Percentiles rank a stretch among this genome's conserved stretches.
Evolutionary conservation across 2,329 filamentous ascomycete species (phyloP).

Genomic region (Ascomycota sp.): DNA sequence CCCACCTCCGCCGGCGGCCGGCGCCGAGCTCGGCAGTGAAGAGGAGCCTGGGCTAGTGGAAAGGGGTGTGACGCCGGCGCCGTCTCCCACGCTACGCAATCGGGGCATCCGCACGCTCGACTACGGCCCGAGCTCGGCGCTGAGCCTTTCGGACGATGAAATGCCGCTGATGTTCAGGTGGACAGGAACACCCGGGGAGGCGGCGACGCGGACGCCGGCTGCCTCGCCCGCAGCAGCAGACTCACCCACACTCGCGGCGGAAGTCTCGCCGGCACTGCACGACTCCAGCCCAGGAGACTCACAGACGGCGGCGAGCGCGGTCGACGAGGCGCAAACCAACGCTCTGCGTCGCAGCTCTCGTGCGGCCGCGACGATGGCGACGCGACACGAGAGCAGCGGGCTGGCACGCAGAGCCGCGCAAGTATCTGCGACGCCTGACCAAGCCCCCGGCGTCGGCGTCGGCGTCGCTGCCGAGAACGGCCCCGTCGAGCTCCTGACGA

Average conservation of each 20-base stretch:
- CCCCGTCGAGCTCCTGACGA: not conserved
- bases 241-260: no score
- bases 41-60: not conserved
- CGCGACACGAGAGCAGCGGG: no score
- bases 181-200: not conserved
- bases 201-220: not conserved
- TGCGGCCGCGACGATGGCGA: not conserved
- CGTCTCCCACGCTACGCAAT: no score
- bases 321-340: not conserved
- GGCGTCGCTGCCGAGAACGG: no score
- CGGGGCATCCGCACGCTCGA: no score
- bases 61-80: not conserved
- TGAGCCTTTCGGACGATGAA: conserved; percentile 16
- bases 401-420: no score
- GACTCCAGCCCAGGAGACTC: conserved; percentile 1
- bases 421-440: no score
- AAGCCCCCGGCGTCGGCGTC: no score
- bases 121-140: conserved; percentile 2
- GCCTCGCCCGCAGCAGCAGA: not conserved
- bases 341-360: not conserved
- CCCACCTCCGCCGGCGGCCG: not conserved
- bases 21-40: conserved; percentile 2
- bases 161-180: conserved; percentile 8
- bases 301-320: not conserved
- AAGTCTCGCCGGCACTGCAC: not conserved